Percentiles rank a stretch among this genome's conserved stretches.
These are phyloP conservation scores for Santalum album DNA, from an alignment of 164 flowering plant species.

Conservation along the genomic window DNA sequence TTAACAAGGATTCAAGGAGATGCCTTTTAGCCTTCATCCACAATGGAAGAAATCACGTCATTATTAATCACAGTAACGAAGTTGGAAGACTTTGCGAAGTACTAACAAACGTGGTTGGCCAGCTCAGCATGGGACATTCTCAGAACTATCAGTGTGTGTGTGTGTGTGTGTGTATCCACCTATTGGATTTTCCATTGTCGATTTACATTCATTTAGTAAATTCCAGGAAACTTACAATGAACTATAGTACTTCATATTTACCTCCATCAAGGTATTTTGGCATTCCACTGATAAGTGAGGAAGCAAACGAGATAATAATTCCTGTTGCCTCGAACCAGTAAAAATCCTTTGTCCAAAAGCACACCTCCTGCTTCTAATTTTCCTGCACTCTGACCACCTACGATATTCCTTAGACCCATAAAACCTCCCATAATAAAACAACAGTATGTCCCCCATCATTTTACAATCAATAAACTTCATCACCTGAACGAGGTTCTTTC, in stretches of 20 bases:
- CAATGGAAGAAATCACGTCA: too few relatives aligned
- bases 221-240: neutral
- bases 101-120: too few relatives aligned
- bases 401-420: neutral
- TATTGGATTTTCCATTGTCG: too few relatives aligned
- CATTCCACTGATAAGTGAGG: neutral
- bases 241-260: neutral
- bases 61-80: too few relatives aligned
- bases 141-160: too few relatives aligned
- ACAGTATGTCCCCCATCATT: neutral
- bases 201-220: neutral
- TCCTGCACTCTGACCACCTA: conserved; percentile 1
- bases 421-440: conserved; percentile 3
- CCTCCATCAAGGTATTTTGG: neutral
- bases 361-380: conserved; percentile 1
- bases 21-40: too few relatives aligned
- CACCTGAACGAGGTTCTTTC: conserved; percentile 4
- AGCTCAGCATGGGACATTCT: too few relatives aligned
- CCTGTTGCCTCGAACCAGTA: conserved; percentile 3
- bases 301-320: conserved; percentile 1
- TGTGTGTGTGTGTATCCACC: too few relatives aligned
- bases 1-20: too few relatives aligned
- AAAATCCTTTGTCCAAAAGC: neutral
- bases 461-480: neutral
- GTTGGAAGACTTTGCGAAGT: too few relatives aligned